Conservation (phyloP, 176 grass and related monocot genomes). For the Triticum timopheevii region DNA sequence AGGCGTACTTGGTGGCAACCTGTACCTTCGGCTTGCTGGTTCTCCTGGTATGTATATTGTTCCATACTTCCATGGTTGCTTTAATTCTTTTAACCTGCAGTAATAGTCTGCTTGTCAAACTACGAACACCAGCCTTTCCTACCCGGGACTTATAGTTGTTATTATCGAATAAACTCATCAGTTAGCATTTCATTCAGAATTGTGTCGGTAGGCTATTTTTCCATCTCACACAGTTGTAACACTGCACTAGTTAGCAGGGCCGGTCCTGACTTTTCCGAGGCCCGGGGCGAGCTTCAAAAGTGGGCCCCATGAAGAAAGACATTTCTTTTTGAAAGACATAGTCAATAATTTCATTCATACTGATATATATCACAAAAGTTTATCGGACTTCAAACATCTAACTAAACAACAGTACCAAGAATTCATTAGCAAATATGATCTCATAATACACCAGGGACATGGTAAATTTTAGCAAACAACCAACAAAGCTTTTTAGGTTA, state of each 20-base stretch:
- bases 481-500: no score
- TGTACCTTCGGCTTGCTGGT: conserved; percentile 38
- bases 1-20: not conserved
- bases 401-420: no score
- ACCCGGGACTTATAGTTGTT: not conserved
- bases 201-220: not conserved
- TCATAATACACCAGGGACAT: no score
- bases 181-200: not conserved
- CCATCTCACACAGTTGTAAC: not conserved
- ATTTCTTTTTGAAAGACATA: no score
- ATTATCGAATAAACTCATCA: not conserved
- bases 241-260: not conserved
- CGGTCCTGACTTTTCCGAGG: no score
- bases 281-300: no score
- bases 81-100: not conserved
- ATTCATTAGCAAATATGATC: no score
- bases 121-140: not conserved
- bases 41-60: conserved; percentile 29
- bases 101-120: not conserved
- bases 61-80: not conserved
- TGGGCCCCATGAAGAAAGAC: no score
- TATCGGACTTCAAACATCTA: no score
- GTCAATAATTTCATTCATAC: no score
- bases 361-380: no score
- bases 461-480: no score